Base-by-base conservation (phyloP, 257 asterid genomes). In the Plantago ovata region DNA sequence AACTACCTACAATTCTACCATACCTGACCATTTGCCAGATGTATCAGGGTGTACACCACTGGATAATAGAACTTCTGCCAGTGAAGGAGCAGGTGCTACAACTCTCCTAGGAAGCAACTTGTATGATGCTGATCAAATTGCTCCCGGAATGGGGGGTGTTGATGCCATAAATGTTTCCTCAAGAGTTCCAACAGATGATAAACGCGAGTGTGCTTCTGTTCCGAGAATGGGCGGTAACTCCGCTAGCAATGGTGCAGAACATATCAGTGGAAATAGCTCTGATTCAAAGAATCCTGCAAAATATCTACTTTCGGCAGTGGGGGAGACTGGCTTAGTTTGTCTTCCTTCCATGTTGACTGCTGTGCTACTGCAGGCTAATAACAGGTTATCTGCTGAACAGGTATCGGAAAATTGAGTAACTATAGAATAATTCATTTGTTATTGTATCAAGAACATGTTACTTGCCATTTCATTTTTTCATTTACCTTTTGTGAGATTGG, bases 261-360 rank as follows among this genome's bases (percentile, higher is more conserved):
- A 72, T 24, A 74, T 62, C 52, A 75, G 60, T 64, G 81, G 68
- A 68, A 75, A 69, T 46, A 62, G 61, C 65, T 47, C 74, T 12
- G 66, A 63, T 28, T 69, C 73, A 56, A 88, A 92, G 77, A 82
- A 78, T 47, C 86, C 87, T 38, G 84, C 81, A 45, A 68, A 68
- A 32, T 86, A 80, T 76, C 95, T 92, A 69, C 95, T 92, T 67
- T 74, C 96, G 12, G 88, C 91, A 36, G 71, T 92, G 75, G 76
- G 85, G n/a, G 96, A 84, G 74, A 88, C 98, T 76, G 98, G 98
- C 72, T 75, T 92, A 72, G 97, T 89, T 38, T 92, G 95, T 75
- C 97, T 92, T 63, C 98, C 98, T 72, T 92, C 98, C 60, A 89
- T 86, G 96, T 73, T 92, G 73, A 85, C 98, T 21, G 97, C 98